Evolutionary conservation across 306 rosid genomes (phyloP).

Genomic region (Pyrus bretschneideri): DNA sequence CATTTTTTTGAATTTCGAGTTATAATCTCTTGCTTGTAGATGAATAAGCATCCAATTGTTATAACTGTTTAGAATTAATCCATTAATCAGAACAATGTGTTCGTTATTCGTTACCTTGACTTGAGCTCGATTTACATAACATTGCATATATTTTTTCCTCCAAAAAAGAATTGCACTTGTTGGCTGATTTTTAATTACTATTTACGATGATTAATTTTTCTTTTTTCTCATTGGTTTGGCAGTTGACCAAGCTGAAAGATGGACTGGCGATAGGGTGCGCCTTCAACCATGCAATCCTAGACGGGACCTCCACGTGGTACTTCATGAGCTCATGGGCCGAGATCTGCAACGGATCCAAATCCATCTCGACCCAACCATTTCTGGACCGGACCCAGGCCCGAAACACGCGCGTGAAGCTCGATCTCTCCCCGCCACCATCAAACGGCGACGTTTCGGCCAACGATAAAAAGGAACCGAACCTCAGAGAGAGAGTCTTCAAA

Average conservation of each 20-base stretch:
- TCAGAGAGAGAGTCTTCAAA: slow-evolving; percentile 66
- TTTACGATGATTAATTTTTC: background rate
- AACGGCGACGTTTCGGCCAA: slow-evolving; percentile 10
- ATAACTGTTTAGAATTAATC: too few relatives aligned
- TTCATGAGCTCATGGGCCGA: slow-evolving; percentile 95
- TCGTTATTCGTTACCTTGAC: too few relatives aligned
- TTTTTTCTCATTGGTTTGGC: background rate
- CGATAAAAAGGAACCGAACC: slow-evolving; percentile 34
- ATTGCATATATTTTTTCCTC: too few relatives aligned
- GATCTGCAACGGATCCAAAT: slow-evolving; percentile 45
- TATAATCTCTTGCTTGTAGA: too few relatives aligned
- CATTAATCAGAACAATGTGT: too few relatives aligned
- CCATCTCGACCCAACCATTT: slow-evolving; percentile 51
- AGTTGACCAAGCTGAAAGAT: slow-evolving; percentile 82
- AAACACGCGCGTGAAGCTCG: slow-evolving; percentile 77
- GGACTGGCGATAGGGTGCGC: slow-evolving; percentile 89
- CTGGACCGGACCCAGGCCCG: slow-evolving; percentile 71
- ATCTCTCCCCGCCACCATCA: slow-evolving; percentile 42
- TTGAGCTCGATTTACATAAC: too few relatives aligned
- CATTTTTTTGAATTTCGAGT: too few relatives aligned
- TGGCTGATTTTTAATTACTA: background rate
- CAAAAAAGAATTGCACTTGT: too few relatives aligned
- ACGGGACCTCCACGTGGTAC: slow-evolving; percentile 92
- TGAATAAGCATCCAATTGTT: too few relatives aligned
- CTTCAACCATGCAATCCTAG: slow-evolving; percentile 83